phyloP scores from a whole-genome alignment of 1,284 basidiomycete species.

The Rhodotorula sp. region DNA sequence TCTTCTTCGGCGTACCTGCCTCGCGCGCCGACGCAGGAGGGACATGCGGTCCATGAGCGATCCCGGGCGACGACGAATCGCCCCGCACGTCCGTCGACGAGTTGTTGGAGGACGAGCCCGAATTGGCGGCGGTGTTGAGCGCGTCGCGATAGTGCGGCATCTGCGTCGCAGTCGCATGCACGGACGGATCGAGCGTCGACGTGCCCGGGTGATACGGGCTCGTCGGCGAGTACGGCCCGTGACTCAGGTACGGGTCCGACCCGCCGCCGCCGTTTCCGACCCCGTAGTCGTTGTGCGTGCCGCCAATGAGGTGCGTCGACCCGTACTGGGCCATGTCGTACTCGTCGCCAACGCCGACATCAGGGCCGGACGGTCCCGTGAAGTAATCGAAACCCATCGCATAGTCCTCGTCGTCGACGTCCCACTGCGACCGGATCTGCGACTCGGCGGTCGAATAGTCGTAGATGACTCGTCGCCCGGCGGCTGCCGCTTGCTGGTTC shows the following conservation, averaged over 20 bases:
- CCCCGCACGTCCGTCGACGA: slow-evolving; percentile 10
- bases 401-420: slow-evolving; percentile 59
- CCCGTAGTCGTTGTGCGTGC: slow-evolving; percentile 37
- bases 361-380: slow-evolving; percentile 51
- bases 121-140: background rate
- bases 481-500: slow-evolving; percentile 4
- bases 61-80: background rate
- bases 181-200: slow-evolving; percentile 7
- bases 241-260: slow-evolving; percentile 8
- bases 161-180: slow-evolving; percentile 10
- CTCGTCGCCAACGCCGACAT: slow-evolving; percentile 52
- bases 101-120: slow-evolving; percentile 1
- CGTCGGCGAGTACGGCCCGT: slow-evolving; percentile 27
- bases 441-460: slow-evolving; percentile 48
- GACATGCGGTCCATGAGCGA: slow-evolving; percentile 26
- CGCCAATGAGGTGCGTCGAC: slow-evolving; percentile 38
- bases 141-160: slow-evolving; percentile 32
- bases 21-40: slow-evolving; percentile 11
- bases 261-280: slow-evolving; percentile 5
- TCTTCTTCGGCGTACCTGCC: slow-evolving; percentile 26
- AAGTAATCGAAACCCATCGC: slow-evolving; percentile 41
- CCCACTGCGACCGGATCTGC: slow-evolving; percentile 34
- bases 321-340: slow-evolving; percentile 42
- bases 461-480: slow-evolving; percentile 33
- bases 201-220: slow-evolving; percentile 27